Evolutionary conservation across 805 yeast species (phyloP), one percentile per base, ranked within the genome.

Genomic region (Lachancea fermentati): DNA sequence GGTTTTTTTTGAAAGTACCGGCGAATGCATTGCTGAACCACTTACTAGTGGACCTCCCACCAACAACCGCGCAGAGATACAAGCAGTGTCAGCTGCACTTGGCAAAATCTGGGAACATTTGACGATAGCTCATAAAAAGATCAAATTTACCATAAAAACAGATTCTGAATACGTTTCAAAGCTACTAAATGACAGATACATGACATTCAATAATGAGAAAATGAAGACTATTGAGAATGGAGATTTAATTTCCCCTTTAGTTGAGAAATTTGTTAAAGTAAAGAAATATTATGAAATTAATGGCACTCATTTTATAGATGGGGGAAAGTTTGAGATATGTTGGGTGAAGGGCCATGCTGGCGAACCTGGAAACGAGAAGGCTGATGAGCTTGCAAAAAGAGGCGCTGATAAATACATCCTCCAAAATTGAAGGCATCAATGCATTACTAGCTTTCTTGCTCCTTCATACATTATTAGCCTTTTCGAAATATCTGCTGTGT

Each of bases 261-360:
- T 24, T 41, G 50, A 26, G 45, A 62, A 19, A 78, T 86, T 32
- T 32, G 48, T 55, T 0, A 48, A 50, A 4, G 66, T 81, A 13
- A 65, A 69, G 25, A 42, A 50, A 0, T 59, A 60, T 33, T 73
- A 73, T 41, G 36, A 45, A 11, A n/a, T 45, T 0, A 56, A 56
- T 37, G 28, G 47, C 4, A 47, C 34, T 4, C 30, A 58, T 18
- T 49, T 62, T 42, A 42, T 41, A 24, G 67, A 55, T 5, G 62
- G 66, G 49, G 67, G 65, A 1, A 41, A 58, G 0, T 63, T 85
- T 18, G 55, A 61, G 4, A 55, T 87, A 19, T 58, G 55, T 4
- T 78, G 91, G 67, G 91, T 86, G 4, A 68, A 64, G 42, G 96
- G 91, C 0, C 96, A 89, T 58, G 60, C 68, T 13, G 89, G 85